A percentile compares a stretch with the other conserved stretches of the same genome.
phyloP scores from a whole-genome alignment of 805 yeast genomes.

The Crinitomyces ghanaensis region DNA sequence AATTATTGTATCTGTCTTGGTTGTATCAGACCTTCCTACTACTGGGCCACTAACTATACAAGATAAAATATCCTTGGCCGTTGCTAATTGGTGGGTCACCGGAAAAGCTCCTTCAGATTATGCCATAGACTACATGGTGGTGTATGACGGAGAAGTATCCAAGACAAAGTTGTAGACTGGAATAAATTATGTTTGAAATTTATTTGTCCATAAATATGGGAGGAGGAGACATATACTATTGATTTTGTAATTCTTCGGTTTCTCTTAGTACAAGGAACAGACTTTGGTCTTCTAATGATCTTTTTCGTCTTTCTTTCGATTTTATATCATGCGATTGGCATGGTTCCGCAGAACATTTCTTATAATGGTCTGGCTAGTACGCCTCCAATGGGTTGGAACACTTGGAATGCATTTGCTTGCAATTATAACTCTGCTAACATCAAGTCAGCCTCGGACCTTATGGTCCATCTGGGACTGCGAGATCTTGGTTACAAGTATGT shows the following conservation, averaged over 20 bases:
- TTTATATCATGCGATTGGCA: neutral
- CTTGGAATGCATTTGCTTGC: conserved; percentile 25
- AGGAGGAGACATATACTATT: too few relatives aligned
- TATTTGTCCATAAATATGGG: too few relatives aligned
- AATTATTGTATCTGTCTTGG: conserved; percentile 6
- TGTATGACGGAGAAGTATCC: conserved; percentile 1
- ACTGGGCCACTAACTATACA: neutral
- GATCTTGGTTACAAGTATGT: conserved; percentile 24
- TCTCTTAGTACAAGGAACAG: neutral
- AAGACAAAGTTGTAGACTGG: neutral
- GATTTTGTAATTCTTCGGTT: too few relatives aligned
- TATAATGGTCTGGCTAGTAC: conserved; percentile 12
- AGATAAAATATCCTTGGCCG: conserved; percentile 3
- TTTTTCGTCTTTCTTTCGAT: neutral
- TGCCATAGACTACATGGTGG: conserved; percentile 4
- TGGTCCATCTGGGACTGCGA: conserved; percentile 18
- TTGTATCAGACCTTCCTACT: conserved; percentile 7
- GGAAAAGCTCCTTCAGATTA: neutral
- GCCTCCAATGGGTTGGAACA: conserved; percentile 25
- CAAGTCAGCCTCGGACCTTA: conserved; percentile 17
- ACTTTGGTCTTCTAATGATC: neutral
- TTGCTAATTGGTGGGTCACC: conserved; percentile 7
- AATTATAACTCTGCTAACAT: conserved; percentile 20
- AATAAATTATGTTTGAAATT: neutral
- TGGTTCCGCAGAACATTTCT: too few relatives aligned